Evolutionary conservation across 805 yeast species (phyloP), one percentile per base, ranked within the genome.

Genomic region (Metschnikowia proteae): DNA sequence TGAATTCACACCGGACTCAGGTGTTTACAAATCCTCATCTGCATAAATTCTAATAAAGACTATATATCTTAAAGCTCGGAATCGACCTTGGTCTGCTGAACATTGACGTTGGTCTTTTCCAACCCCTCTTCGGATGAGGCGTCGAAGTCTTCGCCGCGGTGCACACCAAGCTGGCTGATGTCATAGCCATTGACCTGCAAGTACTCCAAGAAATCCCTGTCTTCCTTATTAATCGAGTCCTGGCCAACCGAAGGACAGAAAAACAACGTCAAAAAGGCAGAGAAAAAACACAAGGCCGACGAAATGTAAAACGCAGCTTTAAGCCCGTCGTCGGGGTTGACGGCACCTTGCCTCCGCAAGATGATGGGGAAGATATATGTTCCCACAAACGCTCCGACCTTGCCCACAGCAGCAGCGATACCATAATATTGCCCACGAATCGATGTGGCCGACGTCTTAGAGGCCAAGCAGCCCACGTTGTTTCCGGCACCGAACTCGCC

Each of bases 401-500:
- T 91, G 61, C 96, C 97, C 46, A 83, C 59, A 26, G 96, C 96
- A 48, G 97, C 96, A 38, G 95, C 92, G 58, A 89, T 75, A 60
- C 94, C 94, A 63, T 91, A 91, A 69, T 86, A 88, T 60, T 86
- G 86, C 50, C 97, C 97, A 72, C 97, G 83, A 48, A 90, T 79
- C 23, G 96, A 83, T 7, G 96, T 84, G 39, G 96, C 86, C 41
- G 84, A 78, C 5, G 96, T 85, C 69, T 90, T 90, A 37, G 96
- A 79, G 22, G 96, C 95, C 53, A 91, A 74, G 48, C 87, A 70
- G 57, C 97, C 97, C 65, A 87, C 85, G 68, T 87, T 88, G 68
- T 90, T 88, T 71, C 97, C 98, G 10, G 96, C 91, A 29, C 96
- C 96, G 67, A 91, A 86, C 68, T 92, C 97, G 60, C 97, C 97